phyloP scores from a whole-genome alignment of 352 stramenopile species.

The Pythium biforme region DNA sequence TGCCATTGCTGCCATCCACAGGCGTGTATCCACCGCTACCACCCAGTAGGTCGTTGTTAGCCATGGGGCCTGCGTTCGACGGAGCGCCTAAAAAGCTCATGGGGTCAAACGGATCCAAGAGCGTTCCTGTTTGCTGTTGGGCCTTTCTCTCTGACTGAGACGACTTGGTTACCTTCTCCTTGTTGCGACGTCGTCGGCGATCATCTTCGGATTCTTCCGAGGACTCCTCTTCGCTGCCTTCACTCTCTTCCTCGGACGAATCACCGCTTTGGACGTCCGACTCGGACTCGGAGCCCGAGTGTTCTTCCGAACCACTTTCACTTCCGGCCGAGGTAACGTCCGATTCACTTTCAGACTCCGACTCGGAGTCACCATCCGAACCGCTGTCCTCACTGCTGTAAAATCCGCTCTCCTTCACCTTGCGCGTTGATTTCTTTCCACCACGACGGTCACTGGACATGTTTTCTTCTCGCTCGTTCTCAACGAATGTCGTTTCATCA shows the following conservation, averaged over 20 bases:
- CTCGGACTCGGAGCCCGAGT: slow-evolving; percentile 47
- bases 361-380: slow-evolving; percentile 36
- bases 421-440: slow-evolving; percentile 24
- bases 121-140: slow-evolving; percentile 25
- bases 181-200: slow-evolving; percentile 36
- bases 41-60: slow-evolving; percentile 20
- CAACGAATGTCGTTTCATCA: slow-evolving; percentile 59
- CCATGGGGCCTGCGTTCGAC: background rate
- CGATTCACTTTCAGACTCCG: slow-evolving; percentile 36
- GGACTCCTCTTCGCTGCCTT: slow-evolving; percentile 51
- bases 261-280: slow-evolving; percentile 40
- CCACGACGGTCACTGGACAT: slow-evolving; percentile 20
- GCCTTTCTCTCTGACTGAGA: slow-evolving; percentile 11
- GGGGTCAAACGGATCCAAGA: slow-evolving; percentile 25
- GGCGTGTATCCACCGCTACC: slow-evolving; percentile 8
- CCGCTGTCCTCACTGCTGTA: slow-evolving; percentile 67
- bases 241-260: slow-evolving; percentile 33
- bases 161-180: slow-evolving; percentile 20
- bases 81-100: slow-evolving; percentile 22
- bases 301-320: slow-evolving; percentile 19
- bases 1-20: slow-evolving; percentile 16
- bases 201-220: slow-evolving; percentile 50
- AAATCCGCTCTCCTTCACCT: slow-evolving; percentile 52
- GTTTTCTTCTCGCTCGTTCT: slow-evolving; percentile 24
- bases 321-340: slow-evolving; percentile 30